Evolutionary conservation across 139 green algal species (phyloP).

Genomic region (Diplosphaera chodatii): DNA sequence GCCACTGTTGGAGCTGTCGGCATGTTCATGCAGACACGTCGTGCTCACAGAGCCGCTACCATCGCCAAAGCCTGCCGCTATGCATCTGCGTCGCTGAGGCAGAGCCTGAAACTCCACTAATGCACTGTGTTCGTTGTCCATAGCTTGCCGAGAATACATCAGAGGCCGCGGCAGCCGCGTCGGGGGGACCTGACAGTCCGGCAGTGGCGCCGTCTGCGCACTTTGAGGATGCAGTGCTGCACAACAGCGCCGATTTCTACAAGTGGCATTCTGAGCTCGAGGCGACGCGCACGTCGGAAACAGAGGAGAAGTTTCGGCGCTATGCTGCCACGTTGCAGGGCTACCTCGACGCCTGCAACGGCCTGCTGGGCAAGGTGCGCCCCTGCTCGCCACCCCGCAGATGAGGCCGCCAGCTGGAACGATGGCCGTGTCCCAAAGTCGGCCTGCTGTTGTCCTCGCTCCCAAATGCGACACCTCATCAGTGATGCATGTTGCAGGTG

Average conservation of each 20-base stretch:
- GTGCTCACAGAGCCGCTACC: no score
- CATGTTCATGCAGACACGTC: no score
- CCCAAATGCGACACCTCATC: no score
- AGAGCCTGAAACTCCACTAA: no score
- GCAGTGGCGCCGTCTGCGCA: background rate
- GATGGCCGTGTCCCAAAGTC: no score
- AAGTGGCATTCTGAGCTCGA: conserved; percentile 86
- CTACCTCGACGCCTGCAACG: conserved; percentile 57
- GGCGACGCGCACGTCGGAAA: conserved; percentile 60
- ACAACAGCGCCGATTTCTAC: conserved; percentile 78
- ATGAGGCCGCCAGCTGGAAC: no score
- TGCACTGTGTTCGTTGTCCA: no score
- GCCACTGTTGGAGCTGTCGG: no score
- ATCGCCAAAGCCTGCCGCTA: no score
- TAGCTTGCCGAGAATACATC: background rate
- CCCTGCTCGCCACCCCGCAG: background rate
- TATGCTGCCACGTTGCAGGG: conserved; percentile 54
- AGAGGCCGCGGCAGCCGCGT: background rate
- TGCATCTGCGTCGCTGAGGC: no score
- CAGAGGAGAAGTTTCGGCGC: conserved; percentile 79
- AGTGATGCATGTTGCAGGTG: conserved; percentile 40
- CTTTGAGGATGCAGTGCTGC: conserved; percentile 62
- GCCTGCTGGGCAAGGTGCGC: conserved; percentile 53
- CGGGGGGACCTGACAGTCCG: background rate
- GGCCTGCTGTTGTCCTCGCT: no score